phyloP scores from a whole-genome alignment of 495 filamentous ascomycete species.

The Sordaria brevicollis region DNA sequence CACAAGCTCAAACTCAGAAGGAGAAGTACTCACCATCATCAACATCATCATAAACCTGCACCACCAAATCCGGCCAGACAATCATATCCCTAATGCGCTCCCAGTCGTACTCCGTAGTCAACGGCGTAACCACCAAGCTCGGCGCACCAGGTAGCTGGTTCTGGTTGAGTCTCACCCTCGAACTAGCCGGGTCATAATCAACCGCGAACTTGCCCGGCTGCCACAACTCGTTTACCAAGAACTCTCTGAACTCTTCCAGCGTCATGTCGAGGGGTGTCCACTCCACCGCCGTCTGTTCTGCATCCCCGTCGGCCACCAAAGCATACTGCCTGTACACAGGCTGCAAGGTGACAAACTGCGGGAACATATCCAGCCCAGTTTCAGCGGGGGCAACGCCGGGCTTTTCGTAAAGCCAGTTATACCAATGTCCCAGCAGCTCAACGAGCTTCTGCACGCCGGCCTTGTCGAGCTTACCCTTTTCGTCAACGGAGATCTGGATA shows the following conservation, averaged over 20 bases:
- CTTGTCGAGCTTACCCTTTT: not conserved
- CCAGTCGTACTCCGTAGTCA: slow-evolving; percentile 12
- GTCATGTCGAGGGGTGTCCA: not conserved
- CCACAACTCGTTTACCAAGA: not conserved
- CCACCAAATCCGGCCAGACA: slow-evolving; percentile 5
- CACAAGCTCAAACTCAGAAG: too few species aligned
- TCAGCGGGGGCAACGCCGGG: not conserved
- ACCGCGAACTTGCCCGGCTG: not conserved
- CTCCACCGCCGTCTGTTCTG: not conserved
- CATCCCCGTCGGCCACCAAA: not conserved
- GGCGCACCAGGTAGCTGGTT: not conserved
- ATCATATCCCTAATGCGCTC: slow-evolving; percentile 4
- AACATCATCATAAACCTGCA: not conserved
- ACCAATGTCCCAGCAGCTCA: not conserved
- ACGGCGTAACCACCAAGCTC: slow-evolving; percentile 4
- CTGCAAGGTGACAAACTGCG: slow-evolving; percentile 10
- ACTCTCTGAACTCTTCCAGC: not conserved
- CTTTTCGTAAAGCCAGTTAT: not conserved
- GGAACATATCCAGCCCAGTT: slow-evolving; percentile 1
- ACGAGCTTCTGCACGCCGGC: not conserved
- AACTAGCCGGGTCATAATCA: not conserved
- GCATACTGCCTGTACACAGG: slow-evolving; percentile 11
- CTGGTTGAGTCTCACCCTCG: not conserved
- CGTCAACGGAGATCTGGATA: not conserved
- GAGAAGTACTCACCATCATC: not conserved